Percentiles rank a stretch among this genome's conserved stretches.
Evolutionary conservation across 441 rosid genomes (phyloP).

Genomic region (Euphorbia corollata): DNA sequence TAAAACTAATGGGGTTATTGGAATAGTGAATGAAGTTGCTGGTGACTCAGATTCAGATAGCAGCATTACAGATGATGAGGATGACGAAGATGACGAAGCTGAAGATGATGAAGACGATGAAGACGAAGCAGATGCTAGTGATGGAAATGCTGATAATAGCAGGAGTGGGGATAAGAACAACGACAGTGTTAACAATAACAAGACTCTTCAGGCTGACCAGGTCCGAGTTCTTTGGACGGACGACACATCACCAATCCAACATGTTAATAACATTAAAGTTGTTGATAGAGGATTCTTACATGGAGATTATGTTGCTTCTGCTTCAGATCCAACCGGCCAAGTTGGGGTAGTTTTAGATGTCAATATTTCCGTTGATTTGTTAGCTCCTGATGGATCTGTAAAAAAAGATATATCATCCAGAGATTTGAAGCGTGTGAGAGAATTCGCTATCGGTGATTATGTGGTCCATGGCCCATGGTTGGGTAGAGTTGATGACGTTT

Average conservation of each 20-base stretch:
- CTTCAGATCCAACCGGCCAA: constrained; percentile 78
- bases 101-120: constrained; percentile 32
- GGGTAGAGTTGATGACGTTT: constrained; percentile 86
- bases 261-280: constrained; percentile 49
- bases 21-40: constrained; percentile 84
- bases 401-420: constrained; percentile 56
- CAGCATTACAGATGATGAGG: constrained; percentile 55
- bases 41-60: constrained; percentile 86
- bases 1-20: constrained; percentile 46
- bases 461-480: constrained; percentile 91
- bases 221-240: constrained; percentile 89
- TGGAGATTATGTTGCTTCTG: constrained; percentile 85
- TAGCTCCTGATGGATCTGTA: constrained; percentile 59
- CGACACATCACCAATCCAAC: constrained; percentile 63
- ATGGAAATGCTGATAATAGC: constrained; percentile 32
- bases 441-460: constrained; percentile 75
- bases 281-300: constrained; percentile 88
- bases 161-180: constrained; percentile 29
- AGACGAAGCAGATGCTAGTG: constrained; percentile 30
- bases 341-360: constrained; percentile 84
- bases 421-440: constrained; percentile 76
- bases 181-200: constrained; percentile 31
- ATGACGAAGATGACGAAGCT: constrained; percentile 26
- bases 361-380: constrained; percentile 60
- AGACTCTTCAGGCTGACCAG: constrained; percentile 59